Evolutionary conservation across 257 asterid species (phyloP), one percentile per base, ranked within the genome.

Genomic region (Nicotiana attenuata): DNA sequence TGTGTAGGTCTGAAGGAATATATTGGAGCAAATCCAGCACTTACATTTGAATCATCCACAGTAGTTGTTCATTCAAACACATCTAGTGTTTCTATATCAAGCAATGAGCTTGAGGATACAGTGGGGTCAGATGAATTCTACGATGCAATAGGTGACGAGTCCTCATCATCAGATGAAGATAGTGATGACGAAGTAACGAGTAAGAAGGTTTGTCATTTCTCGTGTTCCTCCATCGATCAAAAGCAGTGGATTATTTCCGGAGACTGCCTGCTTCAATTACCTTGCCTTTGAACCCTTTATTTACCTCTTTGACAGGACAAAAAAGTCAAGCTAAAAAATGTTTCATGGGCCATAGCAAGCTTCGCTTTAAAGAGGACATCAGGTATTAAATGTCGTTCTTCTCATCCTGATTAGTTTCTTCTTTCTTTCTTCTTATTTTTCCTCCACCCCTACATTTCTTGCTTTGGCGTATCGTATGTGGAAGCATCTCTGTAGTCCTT

Each of bases 1-100:
- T 79, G 24, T 88, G 73, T 86, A 94, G 99, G 99, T 86, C 87
- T 96, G 84, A 96, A 93, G 91, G 99, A 94, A 88, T 96, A 96
- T 83, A 79, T 96, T 73, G 94, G 91, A 85, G 99, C 99, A 84
- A 96, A 87, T 90, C 98, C 99, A 76, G 87, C 91, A 81, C 87
- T 88, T 79, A 56, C 78, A 29, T 80, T 84, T 60, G 92, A 85
- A 38, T 86, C 93, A 52, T 77, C 92, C 15, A 83, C 92, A 75
- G 88, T 91, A 71, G 77, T 89, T 66, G 69, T 92, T 66, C 93
- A 87, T 38, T 84, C 98, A 78, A 89, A 91, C 80, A 76, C 85
- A 65, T 85, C 97, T 81, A 94, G 84, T 90, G 28, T 75, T 88
- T 88, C 93, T 80, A 88, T 83, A 66, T 80, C 88, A 82, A 80